Percentiles rank a stretch among this genome's conserved stretches.
Conservation (phyloP, 2,329 filamentous ascomycete genomes). For the Phyllosticta capitalensis region DNA sequence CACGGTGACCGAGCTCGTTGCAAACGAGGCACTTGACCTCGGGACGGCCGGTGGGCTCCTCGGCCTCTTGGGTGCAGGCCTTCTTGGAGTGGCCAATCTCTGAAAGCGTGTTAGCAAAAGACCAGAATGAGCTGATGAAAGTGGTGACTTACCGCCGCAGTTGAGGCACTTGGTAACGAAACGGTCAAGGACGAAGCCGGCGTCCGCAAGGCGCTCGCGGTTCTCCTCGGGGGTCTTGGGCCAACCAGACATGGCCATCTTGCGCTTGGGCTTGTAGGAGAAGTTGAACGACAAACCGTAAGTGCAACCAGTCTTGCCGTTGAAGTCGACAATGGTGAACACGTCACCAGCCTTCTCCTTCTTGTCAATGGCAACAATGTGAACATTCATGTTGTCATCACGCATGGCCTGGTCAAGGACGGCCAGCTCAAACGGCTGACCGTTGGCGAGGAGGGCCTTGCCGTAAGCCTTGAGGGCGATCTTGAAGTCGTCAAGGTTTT, state of each 20-base stretch:
- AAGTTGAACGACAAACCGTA: conserved; percentile 56
- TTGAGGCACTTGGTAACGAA: conserved; percentile 53
- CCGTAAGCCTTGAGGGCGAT: conserved; percentile 42
- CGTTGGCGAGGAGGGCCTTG: conserved; percentile 25
- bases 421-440: conserved; percentile 29
- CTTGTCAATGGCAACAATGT: conserved; percentile 43
- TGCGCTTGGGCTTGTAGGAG: conserved; percentile 44
- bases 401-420: conserved; percentile 45
- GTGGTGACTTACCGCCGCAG: conserved; percentile 36
- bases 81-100: conserved; percentile 55
- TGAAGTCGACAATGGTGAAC: conserved; percentile 43
- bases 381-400: conserved; percentile 36
- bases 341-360: conserved; percentile 28
- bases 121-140: not conserved
- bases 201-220: conserved; percentile 52
- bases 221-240: conserved; percentile 52
- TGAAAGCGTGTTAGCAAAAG: not conserved
- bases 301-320: conserved; percentile 51
- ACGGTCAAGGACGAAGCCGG: conserved; percentile 53
- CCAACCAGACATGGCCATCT: conserved; percentile 48
- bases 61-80: conserved; percentile 49
- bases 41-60: conserved; percentile 35
- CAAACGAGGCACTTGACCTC: conserved; percentile 58
- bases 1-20: conserved; percentile 51
- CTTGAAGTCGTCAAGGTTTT: conserved; percentile 43